Conservation (phyloP, 108 stramenopile species). For the Poteriospumella lacustris region DNA sequence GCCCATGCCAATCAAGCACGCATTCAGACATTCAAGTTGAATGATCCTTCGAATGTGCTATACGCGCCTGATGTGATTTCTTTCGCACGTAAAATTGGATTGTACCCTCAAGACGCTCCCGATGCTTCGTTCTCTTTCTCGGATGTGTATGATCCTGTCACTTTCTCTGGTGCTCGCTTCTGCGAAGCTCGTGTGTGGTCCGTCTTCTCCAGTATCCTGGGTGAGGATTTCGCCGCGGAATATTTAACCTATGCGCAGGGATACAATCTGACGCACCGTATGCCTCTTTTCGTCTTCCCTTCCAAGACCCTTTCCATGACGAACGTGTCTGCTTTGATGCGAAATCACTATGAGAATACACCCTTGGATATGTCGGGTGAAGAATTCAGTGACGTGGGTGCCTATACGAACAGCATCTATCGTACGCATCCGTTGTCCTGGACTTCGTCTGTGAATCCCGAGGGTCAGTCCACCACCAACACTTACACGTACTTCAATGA, state of each 20-base stretch:
- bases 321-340: conserved; percentile 59
- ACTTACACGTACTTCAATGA: conserved; percentile 60
- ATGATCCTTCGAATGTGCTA: conserved; percentile 53
- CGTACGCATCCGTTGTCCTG: conserved; percentile 59
- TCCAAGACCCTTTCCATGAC: conserved; percentile 44
- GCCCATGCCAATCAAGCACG: conserved; percentile 73
- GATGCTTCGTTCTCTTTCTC: conserved; percentile 53
- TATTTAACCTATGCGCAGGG: conserved; percentile 62
- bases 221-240: neutral
- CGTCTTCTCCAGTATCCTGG: conserved; percentile 35
- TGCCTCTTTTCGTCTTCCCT: conserved; percentile 65
- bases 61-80: conserved; percentile 58
- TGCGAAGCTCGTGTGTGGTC: conserved; percentile 68
- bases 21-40: conserved; percentile 51
- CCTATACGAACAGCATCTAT: conserved; percentile 44
- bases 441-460: conserved; percentile 19
- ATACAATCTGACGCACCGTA: conserved; percentile 51
- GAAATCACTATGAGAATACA: conserved; percentile 64
- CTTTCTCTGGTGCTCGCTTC: conserved; percentile 53
- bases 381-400: conserved; percentile 53
- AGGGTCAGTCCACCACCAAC: neutral
- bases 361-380: conserved; percentile 43
- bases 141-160: conserved; percentile 62
- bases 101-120: conserved; percentile 36
- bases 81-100: conserved; percentile 60